Evolutionary conservation across 139 green algal genomes (phyloP).

Genomic region (Raphidocelis subcapitata): DNA sequence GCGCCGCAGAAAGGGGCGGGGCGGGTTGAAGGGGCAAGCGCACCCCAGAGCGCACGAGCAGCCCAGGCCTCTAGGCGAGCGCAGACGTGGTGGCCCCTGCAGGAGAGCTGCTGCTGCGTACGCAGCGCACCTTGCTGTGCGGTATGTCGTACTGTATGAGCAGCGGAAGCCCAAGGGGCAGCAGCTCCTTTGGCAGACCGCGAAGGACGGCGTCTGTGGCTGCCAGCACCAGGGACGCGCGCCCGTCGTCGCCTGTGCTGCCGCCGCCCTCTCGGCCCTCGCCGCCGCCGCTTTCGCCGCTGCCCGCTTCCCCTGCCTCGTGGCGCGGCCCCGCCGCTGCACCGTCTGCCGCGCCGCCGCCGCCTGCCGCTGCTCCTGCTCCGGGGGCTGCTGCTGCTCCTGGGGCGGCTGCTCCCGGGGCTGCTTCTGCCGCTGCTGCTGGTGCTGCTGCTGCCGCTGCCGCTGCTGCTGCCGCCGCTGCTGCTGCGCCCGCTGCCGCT

Average conservation of each 20-base stretch:
- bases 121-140: background rate
- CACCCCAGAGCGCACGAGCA: background rate
- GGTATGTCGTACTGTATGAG: slow-evolving; percentile 52
- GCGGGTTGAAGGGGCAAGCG: background rate
- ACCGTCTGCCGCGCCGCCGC: background rate
- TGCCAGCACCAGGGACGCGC: slow-evolving; percentile 20
- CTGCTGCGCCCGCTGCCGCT: background rate
- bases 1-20: background rate
- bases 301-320: background rate
- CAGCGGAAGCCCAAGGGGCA: slow-evolving; percentile 32
- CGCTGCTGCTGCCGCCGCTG: background rate
- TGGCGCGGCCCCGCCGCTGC: background rate
- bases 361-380: background rate
- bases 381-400: background rate
- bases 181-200: slow-evolving; percentile 26
- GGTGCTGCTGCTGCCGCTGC: background rate
- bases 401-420: background rate
- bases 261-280: background rate
- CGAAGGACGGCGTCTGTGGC: slow-evolving; percentile 39
- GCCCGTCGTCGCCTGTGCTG: background rate
- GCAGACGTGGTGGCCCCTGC: background rate
- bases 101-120: background rate
- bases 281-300: background rate
- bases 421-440: slow-evolving; percentile 1
- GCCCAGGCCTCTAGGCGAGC: background rate